A percentile compares a stretch with the other conserved stretches of the same genome.
Evolutionary conservation across 306 rosid genomes (phyloP).

Genomic region (Purshia tridentata): DNA sequence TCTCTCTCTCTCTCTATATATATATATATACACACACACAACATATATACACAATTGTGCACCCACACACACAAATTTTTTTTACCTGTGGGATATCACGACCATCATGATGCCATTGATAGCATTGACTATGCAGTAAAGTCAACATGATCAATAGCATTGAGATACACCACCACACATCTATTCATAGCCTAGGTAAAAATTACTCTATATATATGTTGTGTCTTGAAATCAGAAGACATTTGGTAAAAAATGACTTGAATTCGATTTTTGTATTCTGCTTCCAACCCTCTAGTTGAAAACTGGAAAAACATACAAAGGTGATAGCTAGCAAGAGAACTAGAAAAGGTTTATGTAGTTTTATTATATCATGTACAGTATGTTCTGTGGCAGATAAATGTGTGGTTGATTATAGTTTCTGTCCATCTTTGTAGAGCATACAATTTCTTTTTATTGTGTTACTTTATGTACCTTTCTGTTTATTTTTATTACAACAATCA

Average conservation of each 20-base stretch:
- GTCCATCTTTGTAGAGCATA: not conserved
- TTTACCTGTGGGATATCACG: not conserved
- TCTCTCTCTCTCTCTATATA: not conserved
- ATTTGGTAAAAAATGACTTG: not conserved
- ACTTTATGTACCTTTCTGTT: not conserved
- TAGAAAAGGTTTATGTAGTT: not conserved
- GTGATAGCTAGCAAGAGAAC: not conserved
- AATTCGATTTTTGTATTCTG: not conserved
- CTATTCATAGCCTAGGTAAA: not conserved
- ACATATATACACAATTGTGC: no score
- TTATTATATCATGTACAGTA: not conserved
- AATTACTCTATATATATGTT: not conserved
- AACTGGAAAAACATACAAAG: not conserved
- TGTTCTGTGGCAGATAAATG: not conserved
- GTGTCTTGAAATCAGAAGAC: slow-evolving; percentile 3
- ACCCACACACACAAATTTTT: not conserved
- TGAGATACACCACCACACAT: not conserved
- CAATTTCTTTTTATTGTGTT: not conserved
- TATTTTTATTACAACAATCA: not conserved
- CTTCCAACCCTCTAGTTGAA: not conserved
- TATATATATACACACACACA: not conserved
- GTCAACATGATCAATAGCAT: not conserved
- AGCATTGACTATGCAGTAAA: not conserved
- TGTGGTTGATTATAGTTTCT: not conserved
- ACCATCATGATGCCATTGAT: not conserved